Percentiles rank a stretch among this genome's conserved stretches.
Conservation (phyloP, 78 protist genomes). For the Diacronema lutheri region DNA sequence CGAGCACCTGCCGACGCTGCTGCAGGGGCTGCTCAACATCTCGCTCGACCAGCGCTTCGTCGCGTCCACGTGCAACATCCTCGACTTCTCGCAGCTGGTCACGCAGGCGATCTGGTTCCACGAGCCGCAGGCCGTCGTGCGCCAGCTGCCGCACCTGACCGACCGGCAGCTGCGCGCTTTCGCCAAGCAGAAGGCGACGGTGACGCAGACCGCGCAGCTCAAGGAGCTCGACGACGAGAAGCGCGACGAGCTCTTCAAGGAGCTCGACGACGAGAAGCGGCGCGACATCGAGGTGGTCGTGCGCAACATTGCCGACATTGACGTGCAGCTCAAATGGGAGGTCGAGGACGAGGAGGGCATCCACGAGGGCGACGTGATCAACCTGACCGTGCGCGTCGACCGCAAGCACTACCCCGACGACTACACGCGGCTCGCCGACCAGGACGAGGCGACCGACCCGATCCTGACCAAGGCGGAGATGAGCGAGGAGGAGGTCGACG, state of each 20-base stretch:
- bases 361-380: slow-evolving; percentile 11
- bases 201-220: neutral
- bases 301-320: neutral
- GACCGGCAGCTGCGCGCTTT: neutral
- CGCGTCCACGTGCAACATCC: neutral
- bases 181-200: neutral
- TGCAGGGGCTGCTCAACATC: slow-evolving; percentile 21
- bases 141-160: neutral
- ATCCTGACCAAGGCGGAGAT: neutral
- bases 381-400: neutral
- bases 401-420: slow-evolving; percentile 2
- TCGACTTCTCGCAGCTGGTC: slow-evolving; percentile 27
- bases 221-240: neutral
- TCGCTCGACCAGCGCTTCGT: neutral
- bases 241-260: neutral
- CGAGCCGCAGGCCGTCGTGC: neutral
- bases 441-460: slow-evolving; percentile 1
- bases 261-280: neutral
- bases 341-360: slow-evolving; percentile 23
- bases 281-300: neutral
- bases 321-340: neutral
- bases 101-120: slow-evolving; percentile 25
- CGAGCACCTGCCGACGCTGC: neutral
- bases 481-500: neutral
- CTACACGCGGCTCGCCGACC: neutral